Evolutionary conservation across 2,329 filamentous ascomycete species (phyloP).

Genomic region (Epichloe scottii): DNA sequence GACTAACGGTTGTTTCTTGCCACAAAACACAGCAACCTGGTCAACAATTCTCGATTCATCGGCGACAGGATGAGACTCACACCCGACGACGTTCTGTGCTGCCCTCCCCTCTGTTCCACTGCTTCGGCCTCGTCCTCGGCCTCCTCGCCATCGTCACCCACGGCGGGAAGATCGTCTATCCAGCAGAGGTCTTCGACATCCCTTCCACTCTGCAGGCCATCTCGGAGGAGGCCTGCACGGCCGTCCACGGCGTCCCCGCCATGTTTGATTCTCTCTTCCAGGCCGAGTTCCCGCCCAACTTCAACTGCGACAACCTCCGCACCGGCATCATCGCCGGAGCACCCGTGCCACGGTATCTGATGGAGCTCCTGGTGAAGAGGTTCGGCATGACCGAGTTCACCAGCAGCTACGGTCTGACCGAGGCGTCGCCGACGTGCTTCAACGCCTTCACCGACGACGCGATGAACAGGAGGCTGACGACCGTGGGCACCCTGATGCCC

Average conservation of each 20-base stretch:
- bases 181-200: constrained; percentile 61
- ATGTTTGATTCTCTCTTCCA: constrained; percentile 64
- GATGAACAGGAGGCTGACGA: constrained; percentile 52
- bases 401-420: constrained; percentile 60
- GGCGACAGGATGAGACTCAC: constrained; percentile 63
- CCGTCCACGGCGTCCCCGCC: constrained; percentile 68
- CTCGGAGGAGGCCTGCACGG: constrained; percentile 55
- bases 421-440: constrained; percentile 70
- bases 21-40: constrained; percentile 32
- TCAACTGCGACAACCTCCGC: constrained; percentile 41
- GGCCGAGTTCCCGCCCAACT: constrained; percentile 26
- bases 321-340: constrained; percentile 73
- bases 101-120: constrained; percentile 75
- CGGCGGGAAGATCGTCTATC: constrained; percentile 65
- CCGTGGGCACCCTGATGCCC: constrained; percentile 65
- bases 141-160: constrained; percentile 62
- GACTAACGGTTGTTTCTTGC: neutral
- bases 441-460: constrained; percentile 66
- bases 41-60: constrained; percentile 58
- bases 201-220: constrained; percentile 54
- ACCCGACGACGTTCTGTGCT: constrained; percentile 58
- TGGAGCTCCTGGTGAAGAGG: constrained; percentile 57
- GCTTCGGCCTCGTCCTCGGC: constrained; percentile 69
- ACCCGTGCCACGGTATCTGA: constrained; percentile 61
- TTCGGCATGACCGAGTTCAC: constrained; percentile 68